Percentiles rank a stretch among this genome's conserved stretches.
Evolutionary conservation across 2,329 filamentous ascomycete species (phyloP).

Genomic region (Botrytis tulipae): DNA sequence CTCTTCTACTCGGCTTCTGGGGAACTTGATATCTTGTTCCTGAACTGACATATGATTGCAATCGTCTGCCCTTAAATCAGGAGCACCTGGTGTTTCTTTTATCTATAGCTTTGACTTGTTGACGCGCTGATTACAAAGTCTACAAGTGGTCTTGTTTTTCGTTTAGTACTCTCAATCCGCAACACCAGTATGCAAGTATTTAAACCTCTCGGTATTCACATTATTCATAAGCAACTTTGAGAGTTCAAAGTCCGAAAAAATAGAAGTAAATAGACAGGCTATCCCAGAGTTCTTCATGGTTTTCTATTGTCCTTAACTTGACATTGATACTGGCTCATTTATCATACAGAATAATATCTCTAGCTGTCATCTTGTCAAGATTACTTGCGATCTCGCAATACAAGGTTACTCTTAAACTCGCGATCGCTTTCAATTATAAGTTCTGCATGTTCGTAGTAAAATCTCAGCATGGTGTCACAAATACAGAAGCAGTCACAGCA

Average conservation of each 20-base stretch:
- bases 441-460: not conserved
- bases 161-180: not conserved
- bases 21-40: not conserved
- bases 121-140: not conserved
- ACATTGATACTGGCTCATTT: not conserved
- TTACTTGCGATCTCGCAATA: not conserved
- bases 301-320: not conserved
- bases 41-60: not conserved
- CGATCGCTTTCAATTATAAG: not conserved
- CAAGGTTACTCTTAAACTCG: rapidly evolving
- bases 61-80: not conserved
- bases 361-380: not conserved
- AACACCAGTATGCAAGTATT: not conserved
- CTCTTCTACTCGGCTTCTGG: not conserved
- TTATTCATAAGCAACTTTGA: not conserved
- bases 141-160: not conserved
- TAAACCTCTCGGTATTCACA: not conserved
- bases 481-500: not conserved
- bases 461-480: not conserved
- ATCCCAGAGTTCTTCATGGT: not conserved
- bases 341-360: not conserved
- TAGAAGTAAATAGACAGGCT: not conserved
- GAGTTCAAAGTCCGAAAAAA: not conserved
- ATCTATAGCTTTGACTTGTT: not conserved
- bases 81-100: rapidly evolving